Evolutionary conservation across 2,329 filamentous ascomycete species (phyloP).

Genomic region (Fusarium sp.): DNA sequence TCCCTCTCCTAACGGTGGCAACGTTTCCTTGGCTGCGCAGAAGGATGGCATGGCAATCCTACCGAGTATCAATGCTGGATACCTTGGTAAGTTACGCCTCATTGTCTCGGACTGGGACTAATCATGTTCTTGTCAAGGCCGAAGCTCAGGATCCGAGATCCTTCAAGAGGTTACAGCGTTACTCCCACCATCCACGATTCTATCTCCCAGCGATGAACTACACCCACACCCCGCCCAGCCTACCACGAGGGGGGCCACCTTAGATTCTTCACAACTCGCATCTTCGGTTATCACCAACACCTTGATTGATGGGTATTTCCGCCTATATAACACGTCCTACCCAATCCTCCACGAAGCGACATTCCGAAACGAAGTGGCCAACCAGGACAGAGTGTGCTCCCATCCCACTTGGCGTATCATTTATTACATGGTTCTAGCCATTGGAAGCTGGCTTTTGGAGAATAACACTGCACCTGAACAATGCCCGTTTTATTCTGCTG

Average conservation of each 20-base stretch:
- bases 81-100: conserved; percentile 33
- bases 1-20: not conserved
- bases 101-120: not conserved
- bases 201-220: not conserved
- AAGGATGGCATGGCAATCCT: conserved; percentile 45
- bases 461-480: conserved; percentile 24
- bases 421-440: conserved; percentile 44
- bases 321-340: conserved; percentile 56
- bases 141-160: conserved; percentile 45
- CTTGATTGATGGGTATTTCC: conserved; percentile 55
- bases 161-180: conserved; percentile 39
- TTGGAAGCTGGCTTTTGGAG: conserved; percentile 47
- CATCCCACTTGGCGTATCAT: conserved; percentile 39
- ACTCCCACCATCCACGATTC: conserved; percentile 3
- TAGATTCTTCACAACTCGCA: not conserved
- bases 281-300: conserved; percentile 30
- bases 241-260: no score
- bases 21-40: not conserved
- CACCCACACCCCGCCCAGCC: not conserved
- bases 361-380: conserved; percentile 47
- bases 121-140: conserved; percentile 19
- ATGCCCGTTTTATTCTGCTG: conserved; percentile 43
- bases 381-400: not conserved
- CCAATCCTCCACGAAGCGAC: conserved; percentile 58
- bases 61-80: conserved; percentile 39